Evolutionary conservation across 345 rosid genomes (phyloP).

Genomic region (Salix caprea): DNA sequence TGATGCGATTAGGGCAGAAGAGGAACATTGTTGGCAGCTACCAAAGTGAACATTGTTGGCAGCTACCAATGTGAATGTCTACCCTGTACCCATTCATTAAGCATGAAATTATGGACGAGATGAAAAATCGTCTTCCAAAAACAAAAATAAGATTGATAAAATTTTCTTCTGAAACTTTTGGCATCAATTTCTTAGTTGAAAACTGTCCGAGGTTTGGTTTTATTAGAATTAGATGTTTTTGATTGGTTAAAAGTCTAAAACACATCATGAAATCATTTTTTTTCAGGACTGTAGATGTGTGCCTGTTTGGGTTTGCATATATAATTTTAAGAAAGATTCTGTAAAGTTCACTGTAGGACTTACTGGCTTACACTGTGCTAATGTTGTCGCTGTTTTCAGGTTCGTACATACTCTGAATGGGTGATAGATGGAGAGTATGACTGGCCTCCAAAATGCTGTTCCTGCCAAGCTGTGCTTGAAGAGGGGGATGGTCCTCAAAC

Average conservation of each 20-base stretch:
- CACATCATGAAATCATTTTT: background rate
- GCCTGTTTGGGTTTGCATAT: conserved; percentile 6
- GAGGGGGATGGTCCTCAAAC: conserved; percentile 64
- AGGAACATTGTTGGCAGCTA: background rate
- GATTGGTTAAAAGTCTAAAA: background rate
- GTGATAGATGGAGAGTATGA: conserved; percentile 99
- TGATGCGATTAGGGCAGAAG: background rate
- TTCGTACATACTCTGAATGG: conserved; percentile 98
- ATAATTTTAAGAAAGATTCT: background rate
- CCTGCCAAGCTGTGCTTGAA: conserved; percentile 65
- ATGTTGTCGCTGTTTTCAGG: conserved; percentile 35
- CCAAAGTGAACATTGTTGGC: background rate
- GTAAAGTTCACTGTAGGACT: background rate
- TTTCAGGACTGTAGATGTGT: background rate
- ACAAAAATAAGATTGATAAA: background rate
- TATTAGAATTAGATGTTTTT: background rate
- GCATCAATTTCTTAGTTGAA: background rate
- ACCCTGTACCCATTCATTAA: background rate
- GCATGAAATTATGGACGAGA: background rate
- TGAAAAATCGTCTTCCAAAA: background rate
- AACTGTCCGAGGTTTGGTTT: background rate
- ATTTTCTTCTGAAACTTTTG: background rate
- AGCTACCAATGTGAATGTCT: background rate
- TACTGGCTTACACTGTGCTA: background rate
- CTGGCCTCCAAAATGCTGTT: conserved; percentile 89